Conservation (phyloP, 768 basidiomycete genomes). For the Candolleomyces eurysporus region DNA sequence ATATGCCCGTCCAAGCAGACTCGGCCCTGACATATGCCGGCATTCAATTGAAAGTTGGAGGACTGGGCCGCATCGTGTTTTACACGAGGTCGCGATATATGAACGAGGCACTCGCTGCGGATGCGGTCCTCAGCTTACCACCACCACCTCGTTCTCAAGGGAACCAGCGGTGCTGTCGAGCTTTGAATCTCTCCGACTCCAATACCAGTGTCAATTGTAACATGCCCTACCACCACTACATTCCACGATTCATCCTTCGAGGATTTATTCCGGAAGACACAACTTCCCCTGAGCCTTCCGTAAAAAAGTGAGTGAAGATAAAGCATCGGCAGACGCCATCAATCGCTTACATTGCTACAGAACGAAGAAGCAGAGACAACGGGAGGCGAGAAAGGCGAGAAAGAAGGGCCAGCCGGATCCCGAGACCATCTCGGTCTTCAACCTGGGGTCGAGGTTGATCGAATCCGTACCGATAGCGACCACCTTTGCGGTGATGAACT, state of each 20-base stretch:
- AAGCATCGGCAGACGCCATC: background rate
- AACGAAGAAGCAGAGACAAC: slow-evolving; percentile 5
- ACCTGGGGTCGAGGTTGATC: slow-evolving; percentile 12
- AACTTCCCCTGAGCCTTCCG: background rate
- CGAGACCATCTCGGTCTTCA: slow-evolving; percentile 16
- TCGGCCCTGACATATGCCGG: too few species aligned
- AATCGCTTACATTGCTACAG: background rate
- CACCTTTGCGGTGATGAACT: slow-evolving; percentile 17
- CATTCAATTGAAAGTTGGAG: too few species aligned
- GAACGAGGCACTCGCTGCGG: background rate
- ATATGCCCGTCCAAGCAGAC: too few species aligned
- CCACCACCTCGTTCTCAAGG: background rate
- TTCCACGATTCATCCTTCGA: slow-evolving; percentile 29
- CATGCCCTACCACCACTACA: slow-evolving; percentile 25
- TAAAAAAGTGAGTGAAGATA: background rate
- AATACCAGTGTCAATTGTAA: background rate
- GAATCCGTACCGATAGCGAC: slow-evolving; percentile 12
- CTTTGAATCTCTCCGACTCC: background rate
- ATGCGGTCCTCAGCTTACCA: background rate
- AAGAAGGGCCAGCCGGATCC: slow-evolving; percentile 6
- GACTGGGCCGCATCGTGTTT: background rate
- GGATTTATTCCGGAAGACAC: slow-evolving; percentile 16
- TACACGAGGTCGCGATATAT: background rate
- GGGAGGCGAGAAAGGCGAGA: slow-evolving; percentile 5
- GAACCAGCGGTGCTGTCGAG: background rate